Evolutionary conservation across 2,329 filamentous ascomycete species (phyloP).

Genomic region (Huntiella bhutanensis): DNA sequence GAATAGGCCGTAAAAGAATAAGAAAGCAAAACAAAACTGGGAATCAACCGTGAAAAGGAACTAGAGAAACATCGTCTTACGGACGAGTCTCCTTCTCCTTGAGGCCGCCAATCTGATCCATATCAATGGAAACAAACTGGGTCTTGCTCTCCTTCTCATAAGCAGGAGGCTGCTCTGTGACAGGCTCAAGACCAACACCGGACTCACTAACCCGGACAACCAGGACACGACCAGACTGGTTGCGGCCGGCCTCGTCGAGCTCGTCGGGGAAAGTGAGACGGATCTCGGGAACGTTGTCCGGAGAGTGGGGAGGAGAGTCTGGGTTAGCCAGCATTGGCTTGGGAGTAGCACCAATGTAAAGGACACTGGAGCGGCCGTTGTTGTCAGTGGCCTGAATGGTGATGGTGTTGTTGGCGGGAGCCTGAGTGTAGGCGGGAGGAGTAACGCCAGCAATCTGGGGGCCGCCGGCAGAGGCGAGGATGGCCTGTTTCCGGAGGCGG

Average conservation of each 20-base stretch:
- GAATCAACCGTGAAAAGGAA: conserved; percentile 2
- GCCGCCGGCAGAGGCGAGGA: conserved; percentile 31
- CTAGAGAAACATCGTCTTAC: conserved; percentile 11
- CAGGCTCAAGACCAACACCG: conserved; percentile 70
- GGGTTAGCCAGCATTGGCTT: conserved; percentile 58
- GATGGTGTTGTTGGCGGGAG: conserved; percentile 30
- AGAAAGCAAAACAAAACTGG: conserved; percentile 1
- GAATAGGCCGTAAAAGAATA: not conserved
- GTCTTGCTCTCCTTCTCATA: conserved; percentile 67
- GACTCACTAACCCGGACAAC: conserved; percentile 73
- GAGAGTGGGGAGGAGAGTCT: conserved; percentile 53
- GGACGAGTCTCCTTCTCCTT: conserved; percentile 58
- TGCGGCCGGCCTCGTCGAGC: conserved; percentile 66
- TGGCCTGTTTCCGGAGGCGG: conserved; percentile 24
- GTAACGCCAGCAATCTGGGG: conserved; percentile 36
- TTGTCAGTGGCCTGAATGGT: conserved; percentile 36
- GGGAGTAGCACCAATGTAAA: conserved; percentile 64
- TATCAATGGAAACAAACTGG: conserved; percentile 83
- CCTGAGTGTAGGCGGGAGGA: conserved; percentile 30
- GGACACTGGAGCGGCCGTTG: conserved; percentile 45
- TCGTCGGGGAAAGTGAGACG: conserved; percentile 97
- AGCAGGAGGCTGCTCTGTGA: conserved; percentile 66
- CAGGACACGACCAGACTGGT: conserved; percentile 71
- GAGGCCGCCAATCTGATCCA: conserved; percentile 82
- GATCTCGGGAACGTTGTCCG: conserved; percentile 81